Percentiles rank a stretch among this genome's conserved stretches.
phyloP scores from a whole-genome alignment of 2,329 filamentous ascomycete species.

The Penicillium sp. region DNA sequence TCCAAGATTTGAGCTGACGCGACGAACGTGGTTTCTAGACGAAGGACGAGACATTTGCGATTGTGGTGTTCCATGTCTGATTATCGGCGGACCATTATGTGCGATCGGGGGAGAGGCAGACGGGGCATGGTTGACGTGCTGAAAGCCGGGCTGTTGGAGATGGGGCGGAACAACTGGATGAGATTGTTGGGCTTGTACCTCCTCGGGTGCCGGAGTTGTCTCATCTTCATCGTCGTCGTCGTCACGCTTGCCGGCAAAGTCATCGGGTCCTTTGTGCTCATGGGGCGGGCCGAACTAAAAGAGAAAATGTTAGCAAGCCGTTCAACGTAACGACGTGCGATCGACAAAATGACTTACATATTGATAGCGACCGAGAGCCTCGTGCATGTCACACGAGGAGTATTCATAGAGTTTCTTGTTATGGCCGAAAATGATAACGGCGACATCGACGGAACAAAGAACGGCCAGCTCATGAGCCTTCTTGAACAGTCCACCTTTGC shows the following conservation, averaged over 20 bases:
- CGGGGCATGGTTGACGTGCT: conserved; percentile 80
- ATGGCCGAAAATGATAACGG: conserved; percentile 96
- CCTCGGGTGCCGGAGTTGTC: conserved; percentile 71
- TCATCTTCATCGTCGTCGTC: conserved; percentile 81
- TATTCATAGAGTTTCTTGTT: conserved; percentile 99
- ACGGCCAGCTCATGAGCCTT: conserved; percentile 99
- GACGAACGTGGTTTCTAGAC: conserved; percentile 77
- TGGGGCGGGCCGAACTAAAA: conserved; percentile 83
- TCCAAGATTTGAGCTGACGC: conserved; percentile 72
- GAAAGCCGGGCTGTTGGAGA: conserved; percentile 69
- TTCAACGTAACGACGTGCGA: neutral
- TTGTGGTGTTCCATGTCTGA: conserved; percentile 79
- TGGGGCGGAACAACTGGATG: conserved; percentile 69
- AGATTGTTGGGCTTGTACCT: conserved; percentile 54
- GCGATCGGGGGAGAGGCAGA: conserved; percentile 86
- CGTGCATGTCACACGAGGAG: conserved; percentile 89
- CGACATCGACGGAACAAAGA: conserved; percentile 96
- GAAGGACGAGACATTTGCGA: conserved; percentile 74
- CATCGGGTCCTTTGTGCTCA: conserved; percentile 92
- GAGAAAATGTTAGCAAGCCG: neutral
- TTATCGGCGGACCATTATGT: conserved; percentile 68
- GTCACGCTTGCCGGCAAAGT: conserved; percentile 77
- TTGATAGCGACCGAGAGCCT: conserved; percentile 84
- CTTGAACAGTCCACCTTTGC: conserved; percentile 98
- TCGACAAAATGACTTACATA: conserved; percentile 65